phyloP scores from a whole-genome alignment of 179 eudicot genomes.

The Beta corolliflora region DNA sequence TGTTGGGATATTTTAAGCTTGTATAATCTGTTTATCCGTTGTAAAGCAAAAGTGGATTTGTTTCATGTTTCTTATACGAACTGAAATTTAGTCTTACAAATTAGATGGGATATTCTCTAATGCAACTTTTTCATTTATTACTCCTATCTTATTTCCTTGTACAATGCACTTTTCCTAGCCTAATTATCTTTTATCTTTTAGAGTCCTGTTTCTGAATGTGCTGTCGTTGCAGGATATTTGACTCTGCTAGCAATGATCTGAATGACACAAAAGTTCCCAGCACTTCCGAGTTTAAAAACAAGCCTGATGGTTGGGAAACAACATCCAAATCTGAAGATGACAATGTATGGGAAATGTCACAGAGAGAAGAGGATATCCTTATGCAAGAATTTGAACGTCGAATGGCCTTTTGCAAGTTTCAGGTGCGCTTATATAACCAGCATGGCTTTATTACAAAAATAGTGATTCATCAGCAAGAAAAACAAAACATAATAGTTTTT shows the following conservation, averaged over 20 bases:
- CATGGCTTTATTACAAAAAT: neutral
- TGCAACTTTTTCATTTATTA: neutral
- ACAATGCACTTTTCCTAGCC: neutral
- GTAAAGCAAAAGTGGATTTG: neutral
- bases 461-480: neutral
- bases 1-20: neutral
- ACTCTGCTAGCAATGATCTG: constrained; percentile 55
- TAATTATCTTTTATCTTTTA: too few relatives aligned
- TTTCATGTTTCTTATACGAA: neutral
- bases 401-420: constrained; percentile 86
- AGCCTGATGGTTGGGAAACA: constrained; percentile 99
- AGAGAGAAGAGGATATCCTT: constrained; percentile 93
- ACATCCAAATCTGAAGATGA: constrained; percentile 75
- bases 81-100: neutral
- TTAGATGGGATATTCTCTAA: neutral
- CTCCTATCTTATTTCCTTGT: neutral
- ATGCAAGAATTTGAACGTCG: constrained; percentile 97
- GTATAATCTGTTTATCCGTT: neutral
- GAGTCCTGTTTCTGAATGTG: neutral
- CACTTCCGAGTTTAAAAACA: constrained; percentile 67
- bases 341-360: constrained; percentile 96
- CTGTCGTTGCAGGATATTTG: constrained; percentile 73
- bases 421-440: constrained; percentile 44
- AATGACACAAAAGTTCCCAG: constrained; percentile 49
- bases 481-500: neutral